Conservation (phyloP, 176 grass and related monocot species). For the Avena sativa region DNA sequence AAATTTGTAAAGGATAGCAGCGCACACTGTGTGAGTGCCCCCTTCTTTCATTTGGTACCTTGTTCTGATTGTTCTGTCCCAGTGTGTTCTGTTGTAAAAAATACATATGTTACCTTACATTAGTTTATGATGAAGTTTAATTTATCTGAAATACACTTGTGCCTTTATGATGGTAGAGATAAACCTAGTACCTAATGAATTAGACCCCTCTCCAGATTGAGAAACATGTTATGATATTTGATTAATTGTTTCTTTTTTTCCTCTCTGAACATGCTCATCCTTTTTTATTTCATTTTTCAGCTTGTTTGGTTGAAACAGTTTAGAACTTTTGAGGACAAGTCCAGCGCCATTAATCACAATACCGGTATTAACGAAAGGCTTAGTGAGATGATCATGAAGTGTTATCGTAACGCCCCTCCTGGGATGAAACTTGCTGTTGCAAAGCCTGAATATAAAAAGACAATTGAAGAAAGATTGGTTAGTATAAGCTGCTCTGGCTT, state of each 20-base stretch:
- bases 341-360: neutral
- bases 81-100: too few species aligned
- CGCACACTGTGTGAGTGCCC: neutral
- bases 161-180: too few species aligned
- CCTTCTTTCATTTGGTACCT: neutral
- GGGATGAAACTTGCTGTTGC: neutral
- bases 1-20: too few species aligned
- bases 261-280: neutral
- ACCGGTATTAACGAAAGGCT: neutral
- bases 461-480: too few species aligned
- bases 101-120: too few species aligned
- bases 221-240: neutral
- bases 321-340: neutral
- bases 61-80: neutral
- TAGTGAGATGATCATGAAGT: neutral
- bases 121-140: too few species aligned
- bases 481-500: too few species aligned
- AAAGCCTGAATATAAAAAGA: too few species aligned
- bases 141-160: too few species aligned
- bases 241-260: neutral
- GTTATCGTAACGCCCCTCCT: neutral
- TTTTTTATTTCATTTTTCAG: constrained; percentile 1
- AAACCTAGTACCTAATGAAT: too few species aligned
- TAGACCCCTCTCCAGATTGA: neutral
- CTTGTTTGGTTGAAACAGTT: neutral